Evolutionary conservation across 129 eudicot genomes (phyloP), one percentile per base, ranked within the genome.

Genomic region (Chrysanthemum seticuspe): DNA sequence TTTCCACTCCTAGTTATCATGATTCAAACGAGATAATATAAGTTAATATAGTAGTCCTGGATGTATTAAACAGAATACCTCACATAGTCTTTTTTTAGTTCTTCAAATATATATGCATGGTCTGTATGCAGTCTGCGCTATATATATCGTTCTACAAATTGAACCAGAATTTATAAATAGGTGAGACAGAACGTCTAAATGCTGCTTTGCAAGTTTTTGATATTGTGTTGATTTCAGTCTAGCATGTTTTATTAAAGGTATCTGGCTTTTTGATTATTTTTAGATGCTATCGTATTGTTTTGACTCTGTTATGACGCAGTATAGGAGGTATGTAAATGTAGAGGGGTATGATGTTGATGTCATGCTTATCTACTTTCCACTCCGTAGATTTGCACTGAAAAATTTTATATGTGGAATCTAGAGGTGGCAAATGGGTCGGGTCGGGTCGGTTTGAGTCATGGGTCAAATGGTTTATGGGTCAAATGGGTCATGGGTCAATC

Each of bases 151-250:
- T 36, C 11, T 71, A 19, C n/a, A n/a, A 70, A 18, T 71, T 34
- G 75, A 19, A 36, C 29, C 63, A 34, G 19, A 12, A 71, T 56
- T 12, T 56, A 55, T 29, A 70, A 70, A 70, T 53, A 53, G 58
- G 58, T 53, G 58, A 53, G 1, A 53, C 18, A 55, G 29, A 65
- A 45, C n/a, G 2, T 53, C 70, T 65, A 11, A 11, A 65, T 15
- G 45, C 25, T 65, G 29, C 70, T 10, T 16, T 40, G 10, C 13
- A 44, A 40, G 36, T 16, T 65, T 10, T 44, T 16, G 18, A 36
- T 10, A 14, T 13, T 5, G 2, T 53, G 10, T 53, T 53, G 58
- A 53, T 53, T 53, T 13, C 18, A 53, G 16, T 14, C 16, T 53
- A 53, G n/a, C n/a, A 53, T 53, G 15, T 53, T 16, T 5, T 19